A percentile compares a stretch with the other conserved stretches of the same genome.
Evolutionary conservation across 768 basidiomycete genomes (phyloP).

Genomic region (Leucosporidium yakuticum): DNA sequence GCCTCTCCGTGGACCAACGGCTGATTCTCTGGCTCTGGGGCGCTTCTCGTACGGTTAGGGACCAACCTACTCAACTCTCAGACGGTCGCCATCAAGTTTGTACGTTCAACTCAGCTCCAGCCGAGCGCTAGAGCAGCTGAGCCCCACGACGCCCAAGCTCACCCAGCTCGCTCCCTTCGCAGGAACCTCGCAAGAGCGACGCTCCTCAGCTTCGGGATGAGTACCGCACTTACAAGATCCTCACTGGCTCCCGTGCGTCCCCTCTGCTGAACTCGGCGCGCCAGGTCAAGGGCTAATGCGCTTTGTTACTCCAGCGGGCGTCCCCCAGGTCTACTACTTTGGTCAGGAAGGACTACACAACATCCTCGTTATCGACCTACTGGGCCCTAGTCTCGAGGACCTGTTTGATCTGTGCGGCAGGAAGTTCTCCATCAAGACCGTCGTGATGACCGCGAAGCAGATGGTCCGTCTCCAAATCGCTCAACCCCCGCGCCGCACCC

Average conservation of each 20-base stretch:
- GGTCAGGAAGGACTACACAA: conserved; percentile 99
- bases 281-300: not conserved
- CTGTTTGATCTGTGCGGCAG: conserved; percentile 98
- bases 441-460: conserved; percentile 97
- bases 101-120: conserved; percentile 49
- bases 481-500: not conserved
- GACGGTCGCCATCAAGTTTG: conserved; percentile 99
- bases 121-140: too few species aligned
- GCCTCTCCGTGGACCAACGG: too few species aligned
- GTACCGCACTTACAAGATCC: conserved; percentile 94
- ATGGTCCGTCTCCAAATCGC: conserved; percentile 61
- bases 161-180: not conserved
- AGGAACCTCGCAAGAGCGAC: conserved; percentile 78
- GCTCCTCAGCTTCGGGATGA: conserved; percentile 97
- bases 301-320: conserved; percentile 60
- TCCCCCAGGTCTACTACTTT: conserved; percentile 99
- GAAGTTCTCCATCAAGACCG: conserved; percentile 96
- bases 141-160: too few species aligned
- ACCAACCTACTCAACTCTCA: conserved; percentile 97
- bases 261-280: not conserved
- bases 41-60: conserved; percentile 50
- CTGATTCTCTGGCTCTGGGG: too few species aligned
- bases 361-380: conserved; percentile 94
- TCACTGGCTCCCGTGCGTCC: conserved; percentile 80
- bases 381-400: conserved; percentile 94